phyloP scores from a whole-genome alignment of 1,284 basidiomycete genomes.

The Fomitopsis betulina region DNA sequence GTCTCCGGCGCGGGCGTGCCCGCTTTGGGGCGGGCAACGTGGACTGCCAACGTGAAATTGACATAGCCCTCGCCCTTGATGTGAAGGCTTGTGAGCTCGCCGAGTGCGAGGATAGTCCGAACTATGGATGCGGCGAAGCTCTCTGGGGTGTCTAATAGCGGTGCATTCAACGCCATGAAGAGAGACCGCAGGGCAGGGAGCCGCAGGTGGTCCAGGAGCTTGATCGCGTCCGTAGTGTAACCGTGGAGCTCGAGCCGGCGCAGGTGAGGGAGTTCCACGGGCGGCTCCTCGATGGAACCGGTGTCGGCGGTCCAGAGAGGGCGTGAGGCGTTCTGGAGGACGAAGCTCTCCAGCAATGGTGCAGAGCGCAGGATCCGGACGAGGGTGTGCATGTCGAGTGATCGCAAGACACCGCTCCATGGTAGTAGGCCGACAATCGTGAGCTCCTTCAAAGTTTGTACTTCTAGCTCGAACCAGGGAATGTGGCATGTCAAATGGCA shows the following conservation, averaged over 20 bases:
- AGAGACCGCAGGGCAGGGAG: neutral
- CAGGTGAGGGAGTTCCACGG: neutral
- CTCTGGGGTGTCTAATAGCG: neutral
- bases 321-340: neutral
- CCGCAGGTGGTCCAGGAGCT: neutral
- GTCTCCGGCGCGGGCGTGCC: neutral
- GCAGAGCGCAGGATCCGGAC: neutral
- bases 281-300: neutral
- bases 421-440: neutral
- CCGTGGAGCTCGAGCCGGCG: neutral
- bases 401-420: neutral
- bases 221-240: neutral
- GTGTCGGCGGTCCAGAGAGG: neutral
- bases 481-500: neutral
- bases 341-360: neutral
- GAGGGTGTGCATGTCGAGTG: neutral
- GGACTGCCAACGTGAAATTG: neutral
- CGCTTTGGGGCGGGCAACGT: neutral
- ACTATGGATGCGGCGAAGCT: neutral
- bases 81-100: neutral
- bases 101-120: neutral
- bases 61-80: neutral
- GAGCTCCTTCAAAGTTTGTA: neutral
- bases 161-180: neutral
- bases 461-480: neutral